These are phyloP conservation scores for Amborella trichopoda DNA, from an alignment of 164 flowering plant genomes.

Conservation along the genomic window DNA sequence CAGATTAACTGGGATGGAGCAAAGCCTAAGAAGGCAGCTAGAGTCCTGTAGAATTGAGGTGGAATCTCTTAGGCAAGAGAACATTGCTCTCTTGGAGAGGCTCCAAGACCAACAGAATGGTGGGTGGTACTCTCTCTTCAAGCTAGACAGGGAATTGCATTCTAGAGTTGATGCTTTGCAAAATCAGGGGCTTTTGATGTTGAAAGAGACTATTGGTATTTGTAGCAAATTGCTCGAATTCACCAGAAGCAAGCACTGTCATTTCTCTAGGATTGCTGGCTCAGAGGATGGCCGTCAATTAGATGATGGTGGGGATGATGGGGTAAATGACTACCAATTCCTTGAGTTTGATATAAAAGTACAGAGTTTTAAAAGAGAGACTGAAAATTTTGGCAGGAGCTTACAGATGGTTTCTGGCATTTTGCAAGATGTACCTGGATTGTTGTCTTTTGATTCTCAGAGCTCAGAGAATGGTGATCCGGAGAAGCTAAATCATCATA, in stretches of 20 bases:
- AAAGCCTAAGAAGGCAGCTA: conserved; percentile 59
- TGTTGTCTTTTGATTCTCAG: conserved; percentile 16
- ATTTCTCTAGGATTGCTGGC: conserved; percentile 6
- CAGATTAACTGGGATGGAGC: conserved; percentile 74
- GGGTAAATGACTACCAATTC: conserved; percentile 45
- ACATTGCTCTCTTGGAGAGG: conserved; percentile 50
- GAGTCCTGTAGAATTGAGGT: conserved; percentile 56
- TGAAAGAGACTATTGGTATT: conserved; percentile 39
- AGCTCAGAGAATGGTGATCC: conserved; percentile 30
- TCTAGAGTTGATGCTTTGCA: conserved; percentile 42
- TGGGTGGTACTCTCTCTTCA: conserved; percentile 26
- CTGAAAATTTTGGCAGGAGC: conserved; percentile 50
- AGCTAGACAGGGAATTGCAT: conserved; percentile 62
- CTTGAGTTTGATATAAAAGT: conserved; percentile 73
- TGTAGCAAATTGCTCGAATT: conserved; percentile 49
- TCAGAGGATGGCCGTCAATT: conserved; percentile 16
- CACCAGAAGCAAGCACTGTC: conserved; percentile 30
- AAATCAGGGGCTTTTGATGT: conserved; percentile 47
- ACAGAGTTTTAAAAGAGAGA: conserved; percentile 59
- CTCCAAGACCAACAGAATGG: conserved; percentile 37
- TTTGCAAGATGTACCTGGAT: conserved; percentile 44
- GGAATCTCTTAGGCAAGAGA: conserved; percentile 77
- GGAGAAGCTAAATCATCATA: conserved; percentile 1
- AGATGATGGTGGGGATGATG: conserved; percentile 12
- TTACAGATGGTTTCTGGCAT: conserved; percentile 37